phyloP scores from a whole-genome alignment of 1,284 basidiomycete species.

The Blastosporella zonata region DNA sequence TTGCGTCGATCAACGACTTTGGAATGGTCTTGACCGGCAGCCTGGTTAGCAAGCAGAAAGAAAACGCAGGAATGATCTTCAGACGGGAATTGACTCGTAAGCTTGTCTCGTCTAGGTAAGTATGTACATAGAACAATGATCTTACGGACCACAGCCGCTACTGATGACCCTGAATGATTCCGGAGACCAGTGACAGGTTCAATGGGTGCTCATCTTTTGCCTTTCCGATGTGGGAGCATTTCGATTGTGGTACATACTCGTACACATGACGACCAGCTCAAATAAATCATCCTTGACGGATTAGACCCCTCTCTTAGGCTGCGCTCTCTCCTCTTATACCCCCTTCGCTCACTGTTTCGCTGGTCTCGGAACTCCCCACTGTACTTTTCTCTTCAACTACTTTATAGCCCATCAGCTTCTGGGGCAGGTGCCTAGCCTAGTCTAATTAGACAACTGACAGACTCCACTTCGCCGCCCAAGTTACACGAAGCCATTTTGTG shows the following conservation, averaged over 20 bases:
- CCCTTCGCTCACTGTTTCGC: constrained; percentile 7
- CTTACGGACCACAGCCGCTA: background rate
- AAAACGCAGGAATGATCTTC: too few relatives aligned
- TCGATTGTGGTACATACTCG: constrained; percentile 1
- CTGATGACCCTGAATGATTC: background rate
- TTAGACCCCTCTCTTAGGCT: constrained; percentile 2
- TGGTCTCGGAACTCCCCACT: constrained; percentile 6
- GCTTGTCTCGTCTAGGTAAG: too few relatives aligned
- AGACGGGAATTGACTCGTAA: too few relatives aligned
- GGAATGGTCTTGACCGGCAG: too few relatives aligned
- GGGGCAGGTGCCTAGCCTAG: constrained; percentile 1
- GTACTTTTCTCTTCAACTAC: background rate
- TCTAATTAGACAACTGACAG: constrained; percentile 1
- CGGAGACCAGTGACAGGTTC: constrained; percentile 10
- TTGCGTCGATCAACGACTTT: too few relatives aligned
- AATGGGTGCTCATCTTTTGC: constrained; percentile 11
- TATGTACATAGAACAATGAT: background rate
- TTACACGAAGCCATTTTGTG: constrained; percentile 2
- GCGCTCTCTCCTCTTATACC: constrained; percentile 1
- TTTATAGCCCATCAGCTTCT: constrained; percentile 11
- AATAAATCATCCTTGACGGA: constrained; percentile 10
- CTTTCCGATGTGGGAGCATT: constrained; percentile 3
- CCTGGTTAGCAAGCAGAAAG: too few relatives aligned
- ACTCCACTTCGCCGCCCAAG: background rate
- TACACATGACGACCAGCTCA: constrained; percentile 12